phyloP scores from a whole-genome alignment of 805 yeast genomes.

The Candida bentonensis region DNA sequence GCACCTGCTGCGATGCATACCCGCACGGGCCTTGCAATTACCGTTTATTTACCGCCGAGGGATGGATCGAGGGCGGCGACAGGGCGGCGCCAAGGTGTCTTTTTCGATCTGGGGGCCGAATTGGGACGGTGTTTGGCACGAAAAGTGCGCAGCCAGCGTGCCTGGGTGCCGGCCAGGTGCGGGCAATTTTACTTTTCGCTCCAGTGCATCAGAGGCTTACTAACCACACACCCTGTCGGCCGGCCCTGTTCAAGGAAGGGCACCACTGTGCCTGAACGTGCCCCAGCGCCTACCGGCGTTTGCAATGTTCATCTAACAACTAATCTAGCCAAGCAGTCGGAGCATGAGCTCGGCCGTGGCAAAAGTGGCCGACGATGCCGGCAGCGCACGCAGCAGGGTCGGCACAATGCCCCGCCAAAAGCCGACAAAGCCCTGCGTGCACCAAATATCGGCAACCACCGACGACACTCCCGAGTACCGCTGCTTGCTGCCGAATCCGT shows the following conservation, averaged over 20 bases:
- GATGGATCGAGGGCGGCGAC: no score
- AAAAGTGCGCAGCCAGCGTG: no score
- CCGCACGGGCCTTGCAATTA: no score
- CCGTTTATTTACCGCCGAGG: no score
- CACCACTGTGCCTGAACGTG: not conserved
- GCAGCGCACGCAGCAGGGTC: constrained; percentile 44
- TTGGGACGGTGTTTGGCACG: no score
- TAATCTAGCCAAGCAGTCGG: constrained; percentile 24
- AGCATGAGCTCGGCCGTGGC: constrained; percentile 61
- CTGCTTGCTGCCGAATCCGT: constrained; percentile 23
- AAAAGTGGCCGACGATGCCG: constrained; percentile 67
- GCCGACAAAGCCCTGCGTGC: constrained; percentile 32
- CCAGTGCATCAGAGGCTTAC: no score
- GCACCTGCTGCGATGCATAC: no score
- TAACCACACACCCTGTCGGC: not conserved
- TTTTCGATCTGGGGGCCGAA: no score
- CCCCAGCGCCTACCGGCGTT: not conserved
- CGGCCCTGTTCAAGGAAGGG: not conserved
- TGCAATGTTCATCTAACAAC: not conserved
- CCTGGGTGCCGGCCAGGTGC: no score
- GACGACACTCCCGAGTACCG: constrained; percentile 28
- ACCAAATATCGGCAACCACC: constrained; percentile 31
- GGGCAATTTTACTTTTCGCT: no score
- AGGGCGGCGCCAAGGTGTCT: no score
- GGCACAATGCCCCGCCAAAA: constrained; percentile 43